phyloP scores from a whole-genome alignment of 2,329 filamentous ascomycete species.

The Calonectria ilicicola region DNA sequence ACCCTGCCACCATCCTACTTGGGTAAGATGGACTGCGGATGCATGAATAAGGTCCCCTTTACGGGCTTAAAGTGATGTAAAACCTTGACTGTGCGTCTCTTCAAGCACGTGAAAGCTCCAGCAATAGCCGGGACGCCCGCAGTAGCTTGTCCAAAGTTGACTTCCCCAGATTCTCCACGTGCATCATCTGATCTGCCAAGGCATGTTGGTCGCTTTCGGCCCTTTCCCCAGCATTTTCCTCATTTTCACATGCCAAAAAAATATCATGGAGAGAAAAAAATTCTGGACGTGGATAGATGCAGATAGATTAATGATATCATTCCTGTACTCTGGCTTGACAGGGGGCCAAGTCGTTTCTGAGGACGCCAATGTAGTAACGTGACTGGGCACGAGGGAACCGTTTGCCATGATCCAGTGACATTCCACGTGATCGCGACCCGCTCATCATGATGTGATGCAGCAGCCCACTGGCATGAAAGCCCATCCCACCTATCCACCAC shows the following conservation, averaged over 20 bases:
- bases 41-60: slow-evolving; percentile 12
- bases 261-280: neutral
- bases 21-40: slow-evolving; percentile 3
- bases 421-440: neutral
- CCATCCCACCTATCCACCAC: slow-evolving; percentile 14
- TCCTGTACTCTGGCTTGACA: no score
- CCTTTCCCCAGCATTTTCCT: slow-evolving; percentile 11
- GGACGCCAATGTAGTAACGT: neutral
- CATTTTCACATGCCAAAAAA: slow-evolving; percentile 20
- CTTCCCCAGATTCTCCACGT: slow-evolving; percentile 28
- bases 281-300: neutral
- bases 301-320: slow-evolving; percentile 9
- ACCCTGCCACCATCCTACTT: slow-evolving; percentile 12
- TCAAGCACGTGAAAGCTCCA: slow-evolving; percentile 25
- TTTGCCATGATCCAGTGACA: neutral
- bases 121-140: slow-evolving; percentile 21
- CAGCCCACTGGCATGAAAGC: neutral
- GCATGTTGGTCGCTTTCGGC: neutral
- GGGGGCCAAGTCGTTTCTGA: neutral
- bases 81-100: neutral
- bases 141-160: neutral
- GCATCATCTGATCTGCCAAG: slow-evolving; percentile 24
- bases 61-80: neutral
- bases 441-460: neutral
- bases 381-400: neutral